Percentiles rank a stretch among this genome's conserved stretches.
Conservation (phyloP, 441 rosid genomes). For the Erodium moschatum region DNA sequence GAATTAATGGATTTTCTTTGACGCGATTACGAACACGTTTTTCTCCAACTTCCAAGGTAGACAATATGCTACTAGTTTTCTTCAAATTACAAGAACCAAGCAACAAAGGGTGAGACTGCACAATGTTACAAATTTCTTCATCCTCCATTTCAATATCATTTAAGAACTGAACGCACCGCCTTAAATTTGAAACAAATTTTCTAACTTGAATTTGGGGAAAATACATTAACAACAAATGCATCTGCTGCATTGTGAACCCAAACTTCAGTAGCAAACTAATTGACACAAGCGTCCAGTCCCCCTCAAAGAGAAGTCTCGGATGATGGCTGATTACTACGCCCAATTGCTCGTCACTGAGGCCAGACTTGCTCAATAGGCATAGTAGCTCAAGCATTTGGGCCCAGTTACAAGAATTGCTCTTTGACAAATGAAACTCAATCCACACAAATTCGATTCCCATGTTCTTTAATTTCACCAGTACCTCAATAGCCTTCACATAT, state of each 20-base stretch:
- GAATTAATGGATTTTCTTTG: constrained; percentile 49
- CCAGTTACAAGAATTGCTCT: constrained; percentile 41
- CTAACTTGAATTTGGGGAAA: constrained; percentile 31
- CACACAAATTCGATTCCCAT: constrained; percentile 37
- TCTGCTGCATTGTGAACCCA: constrained; percentile 36
- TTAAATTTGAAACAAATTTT: constrained; percentile 47
- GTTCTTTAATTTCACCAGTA: constrained; percentile 36
- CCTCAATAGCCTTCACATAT: constrained; percentile 33
- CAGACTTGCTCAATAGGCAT: constrained; percentile 31
- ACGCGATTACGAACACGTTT: constrained; percentile 44
- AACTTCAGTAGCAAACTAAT: constrained; percentile 47
- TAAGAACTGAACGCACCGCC: constrained; percentile 41
- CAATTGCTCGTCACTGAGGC: constrained; percentile 30
- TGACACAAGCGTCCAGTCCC: constrained; percentile 29
- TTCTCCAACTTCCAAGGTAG: constrained; percentile 42
- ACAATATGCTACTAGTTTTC: constrained; percentile 41
- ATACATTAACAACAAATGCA: constrained; percentile 37
- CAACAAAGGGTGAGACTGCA: constrained; percentile 33
- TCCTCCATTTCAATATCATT: constrained; percentile 54
- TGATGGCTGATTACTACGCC: constrained; percentile 32
- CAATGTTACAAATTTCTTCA: constrained; percentile 39
- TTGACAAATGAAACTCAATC: constrained; percentile 39
- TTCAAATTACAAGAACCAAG: constrained; percentile 46
- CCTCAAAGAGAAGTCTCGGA: constrained; percentile 48
- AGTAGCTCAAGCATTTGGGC: constrained; percentile 38